phyloP scores from a whole-genome alignment of 441 rosid species.

The Biscutella laevigata region DNA sequence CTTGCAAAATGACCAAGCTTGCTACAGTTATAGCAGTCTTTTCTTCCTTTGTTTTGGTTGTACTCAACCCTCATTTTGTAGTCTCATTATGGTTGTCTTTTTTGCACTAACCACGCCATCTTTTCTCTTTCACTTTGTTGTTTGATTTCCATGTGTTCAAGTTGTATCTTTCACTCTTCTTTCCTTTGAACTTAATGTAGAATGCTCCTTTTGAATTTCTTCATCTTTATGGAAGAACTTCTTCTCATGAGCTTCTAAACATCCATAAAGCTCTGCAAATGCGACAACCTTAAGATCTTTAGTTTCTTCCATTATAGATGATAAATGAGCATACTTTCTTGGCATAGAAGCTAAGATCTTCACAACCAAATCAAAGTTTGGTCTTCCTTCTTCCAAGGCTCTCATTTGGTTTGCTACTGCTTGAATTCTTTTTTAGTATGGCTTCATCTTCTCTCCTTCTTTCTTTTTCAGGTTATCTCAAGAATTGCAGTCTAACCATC shows the following conservation, averaged over 20 bases:
- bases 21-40: too few relatives aligned
- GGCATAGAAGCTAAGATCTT: background rate
- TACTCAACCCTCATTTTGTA: too few relatives aligned
- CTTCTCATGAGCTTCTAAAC: background rate
- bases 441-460: background rate
- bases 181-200: too few relatives aligned
- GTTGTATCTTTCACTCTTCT: too few relatives aligned
- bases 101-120: too few relatives aligned
- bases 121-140: too few relatives aligned
- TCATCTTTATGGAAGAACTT: background rate
- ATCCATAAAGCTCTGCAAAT: background rate
- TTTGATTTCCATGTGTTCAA: too few relatives aligned
- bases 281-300: background rate
- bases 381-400: background rate
- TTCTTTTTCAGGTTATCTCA: background rate
- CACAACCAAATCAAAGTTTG: background rate
- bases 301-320: background rate
- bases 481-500: background rate
- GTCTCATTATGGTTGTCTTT: too few relatives aligned
- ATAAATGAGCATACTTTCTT: background rate
- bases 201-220: background rate
- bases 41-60: too few relatives aligned
- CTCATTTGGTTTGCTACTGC: background rate
- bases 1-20: too few relatives aligned
- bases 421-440: background rate